Percentiles rank a stretch among this genome's conserved stretches.
These are phyloP conservation scores for Thozetella sp. DNA, from an alignment of 495 filamentous ascomycete genomes.

Conservation along the genomic window DNA sequence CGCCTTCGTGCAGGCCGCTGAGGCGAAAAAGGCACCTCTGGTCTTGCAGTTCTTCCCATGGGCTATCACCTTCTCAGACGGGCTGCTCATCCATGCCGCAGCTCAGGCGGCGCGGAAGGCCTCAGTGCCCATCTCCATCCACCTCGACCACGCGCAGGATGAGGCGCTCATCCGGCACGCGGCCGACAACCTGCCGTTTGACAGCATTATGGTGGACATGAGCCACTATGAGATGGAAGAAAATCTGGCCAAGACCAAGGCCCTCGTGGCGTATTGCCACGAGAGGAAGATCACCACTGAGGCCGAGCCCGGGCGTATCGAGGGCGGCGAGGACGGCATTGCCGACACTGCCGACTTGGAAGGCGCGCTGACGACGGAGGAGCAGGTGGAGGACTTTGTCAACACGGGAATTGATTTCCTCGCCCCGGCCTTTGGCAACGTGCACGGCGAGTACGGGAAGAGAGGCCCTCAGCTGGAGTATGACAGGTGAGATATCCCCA, in stretches of 20 bases:
- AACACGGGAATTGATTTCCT: slow-evolving; percentile 80
- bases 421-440: slow-evolving; percentile 84
- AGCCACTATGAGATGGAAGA: slow-evolving; percentile 81
- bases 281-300: slow-evolving; percentile 76
- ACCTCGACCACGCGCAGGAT: slow-evolving; percentile 77
- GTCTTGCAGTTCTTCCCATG: slow-evolving; percentile 89
- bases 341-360: slow-evolving; percentile 75
- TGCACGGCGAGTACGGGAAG: slow-evolving; percentile 81
- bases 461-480: slow-evolving; percentile 75
- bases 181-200: slow-evolving; percentile 66
- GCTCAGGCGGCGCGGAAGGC: slow-evolving; percentile 59
- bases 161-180: slow-evolving; percentile 70
- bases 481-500: slow-evolving; percentile 37
- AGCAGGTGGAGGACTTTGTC: slow-evolving; percentile 77
- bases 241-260: slow-evolving; percentile 71
- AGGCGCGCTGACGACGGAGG: slow-evolving; percentile 72
- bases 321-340: slow-evolving; percentile 84
- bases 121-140: slow-evolving; percentile 69
- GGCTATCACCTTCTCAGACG: slow-evolving; percentile 72
- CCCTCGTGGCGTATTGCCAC: slow-evolving; percentile 72
- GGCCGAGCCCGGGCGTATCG: slow-evolving; percentile 81
- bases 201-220: slow-evolving; percentile 86
- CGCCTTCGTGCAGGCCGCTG: slow-evolving; percentile 76
- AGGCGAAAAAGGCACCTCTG: slow-evolving; percentile 70
- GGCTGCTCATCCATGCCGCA: slow-evolving; percentile 40